Evolutionary conservation across 2,329 filamentous ascomycete genomes (phyloP).

Genomic region (Proliferodiscus dingleyae): DNA sequence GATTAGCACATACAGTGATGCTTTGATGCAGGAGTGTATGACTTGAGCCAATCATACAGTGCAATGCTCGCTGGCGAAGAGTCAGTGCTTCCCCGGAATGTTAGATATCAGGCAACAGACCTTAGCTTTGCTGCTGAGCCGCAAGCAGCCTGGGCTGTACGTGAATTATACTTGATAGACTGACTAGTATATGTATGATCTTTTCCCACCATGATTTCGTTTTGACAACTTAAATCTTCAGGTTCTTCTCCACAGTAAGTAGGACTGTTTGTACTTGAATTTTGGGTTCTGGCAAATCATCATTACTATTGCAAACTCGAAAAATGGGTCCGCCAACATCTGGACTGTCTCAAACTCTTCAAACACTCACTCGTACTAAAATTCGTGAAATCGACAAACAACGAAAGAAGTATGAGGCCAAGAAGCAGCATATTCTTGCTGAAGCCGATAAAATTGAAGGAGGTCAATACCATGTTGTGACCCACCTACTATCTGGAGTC

Average conservation of each 20-base stretch:
- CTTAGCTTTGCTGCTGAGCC: background rate
- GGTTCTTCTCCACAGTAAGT: too few relatives aligned
- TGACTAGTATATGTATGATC: background rate
- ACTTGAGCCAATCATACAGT: too few relatives aligned
- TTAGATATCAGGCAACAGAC: background rate
- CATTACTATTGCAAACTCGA: background rate
- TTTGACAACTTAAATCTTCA: background rate
- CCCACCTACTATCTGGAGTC: slow-evolving; percentile 9
- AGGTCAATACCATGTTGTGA: slow-evolving; percentile 2
- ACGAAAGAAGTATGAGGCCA: slow-evolving; percentile 7
- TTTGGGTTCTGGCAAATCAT: too few relatives aligned
- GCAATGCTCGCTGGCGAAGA: too few relatives aligned
- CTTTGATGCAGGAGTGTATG: too few relatives aligned
- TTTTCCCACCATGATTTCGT: background rate
- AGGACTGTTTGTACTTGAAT: too few relatives aligned
- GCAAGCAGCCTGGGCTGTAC: background rate
- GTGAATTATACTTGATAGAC: background rate
- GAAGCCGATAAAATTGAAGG: slow-evolving; percentile 1
- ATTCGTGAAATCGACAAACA: slow-evolving; percentile 15
- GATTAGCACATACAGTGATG: too few relatives aligned
- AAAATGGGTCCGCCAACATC: slow-evolving; percentile 12
- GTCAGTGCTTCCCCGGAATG: too few relatives aligned
- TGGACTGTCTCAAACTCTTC: slow-evolving; percentile 11
- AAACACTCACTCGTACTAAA: slow-evolving; percentile 16
- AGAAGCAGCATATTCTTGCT: slow-evolving; percentile 7